Evolutionary conservation across 805 yeast genomes (phyloP), one percentile per base, ranked within the genome.

Genomic region (Starmerella cellae): DNA sequence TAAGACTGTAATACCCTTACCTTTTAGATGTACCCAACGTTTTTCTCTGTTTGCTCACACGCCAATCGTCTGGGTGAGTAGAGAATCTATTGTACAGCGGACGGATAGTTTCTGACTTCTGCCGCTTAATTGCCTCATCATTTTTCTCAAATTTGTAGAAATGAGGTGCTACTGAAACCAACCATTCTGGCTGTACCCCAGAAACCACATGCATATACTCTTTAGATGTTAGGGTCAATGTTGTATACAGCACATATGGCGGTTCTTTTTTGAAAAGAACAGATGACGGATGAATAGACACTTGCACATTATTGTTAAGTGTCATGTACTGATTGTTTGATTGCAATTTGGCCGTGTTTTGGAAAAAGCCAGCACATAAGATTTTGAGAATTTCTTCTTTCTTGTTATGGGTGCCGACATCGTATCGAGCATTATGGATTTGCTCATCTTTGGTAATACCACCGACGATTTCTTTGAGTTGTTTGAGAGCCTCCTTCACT

Each of bases 171-270:
- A 75, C 71, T 50, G 81, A 87, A 1, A 58, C 58, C 14, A 87
- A 60, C 91, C 94, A 82, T 37, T 64, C 64, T 24, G 80, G 87
- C 32, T 78, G 75, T n/a, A 68, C 57, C 3, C 81, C 66, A 0
- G 84, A 74, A 60, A 82, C 72, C 54, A 85, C 77, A 50, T 79
- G 70, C 84, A 91, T 82, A 60, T 76, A 88, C 62, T 87, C 96
- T 57, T 79, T 82, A 21, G 84, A 73, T 0, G 98, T 88, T 37
- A 81, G 60, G 38, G 88, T 79, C 53, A 88, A 64, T 47, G 88
- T 93, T 54, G 85, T 84, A 58, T 83, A 91, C 14, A 88, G 64
- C 5, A 91, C 66, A 41, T 74, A 65, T 49, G 74, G 79, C 3
- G 87, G 79, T 0, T 85, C 10, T 18, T 91, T 93, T 45, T 74